A percentile compares a stretch with the other conserved stretches of the same genome.
Conservation (phyloP, 1,284 basidiomycete species). For the Cryptococcus sp. region DNA sequence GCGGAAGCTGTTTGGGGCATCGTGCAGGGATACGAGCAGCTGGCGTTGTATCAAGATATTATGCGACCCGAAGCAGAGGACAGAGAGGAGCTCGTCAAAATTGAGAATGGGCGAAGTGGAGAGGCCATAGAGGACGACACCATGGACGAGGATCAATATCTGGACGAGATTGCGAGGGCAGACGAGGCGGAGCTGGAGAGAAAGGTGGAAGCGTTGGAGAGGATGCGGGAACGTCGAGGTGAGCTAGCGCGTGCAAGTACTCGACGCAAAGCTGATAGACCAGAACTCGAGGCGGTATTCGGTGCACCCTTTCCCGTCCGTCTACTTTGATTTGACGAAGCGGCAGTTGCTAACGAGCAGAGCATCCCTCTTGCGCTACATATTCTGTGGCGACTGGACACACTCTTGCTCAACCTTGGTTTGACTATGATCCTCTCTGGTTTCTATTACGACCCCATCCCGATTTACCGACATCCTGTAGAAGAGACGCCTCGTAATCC, state of each 20-base stretch:
- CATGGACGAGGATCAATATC: conserved; percentile 11
- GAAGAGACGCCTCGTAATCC: neutral
- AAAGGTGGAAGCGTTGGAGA: conserved; percentile 42
- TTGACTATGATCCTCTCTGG: conserved; percentile 45
- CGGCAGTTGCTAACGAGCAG: conserved; percentile 16
- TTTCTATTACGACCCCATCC: conserved; percentile 43
- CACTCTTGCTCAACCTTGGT: conserved; percentile 47
- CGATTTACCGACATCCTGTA: conserved; percentile 34
- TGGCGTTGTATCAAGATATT: conserved; percentile 42
- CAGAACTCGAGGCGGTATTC: conserved; percentile 42
- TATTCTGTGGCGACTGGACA: conserved; percentile 45
- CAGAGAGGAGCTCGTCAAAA: conserved; percentile 1
- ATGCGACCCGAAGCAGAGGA: conserved; percentile 16
- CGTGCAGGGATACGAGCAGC: conserved; percentile 43
- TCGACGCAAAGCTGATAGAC: neutral
- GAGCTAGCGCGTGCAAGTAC: too few species aligned
- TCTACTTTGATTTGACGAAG: neutral
- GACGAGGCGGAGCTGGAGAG: conserved; percentile 40
- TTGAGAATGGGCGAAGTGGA: conserved; percentile 6
- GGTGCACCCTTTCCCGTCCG: conserved; percentile 43
- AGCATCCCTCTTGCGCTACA: conserved; percentile 45
- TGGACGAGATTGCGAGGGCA: conserved; percentile 18
- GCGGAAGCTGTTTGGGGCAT: conserved; percentile 45
- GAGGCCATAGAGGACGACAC: neutral
- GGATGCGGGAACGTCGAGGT: conserved; percentile 41